Evolutionary conservation across 1,284 basidiomycete species (phyloP).

Genomic region (Trametes sp.): DNA sequence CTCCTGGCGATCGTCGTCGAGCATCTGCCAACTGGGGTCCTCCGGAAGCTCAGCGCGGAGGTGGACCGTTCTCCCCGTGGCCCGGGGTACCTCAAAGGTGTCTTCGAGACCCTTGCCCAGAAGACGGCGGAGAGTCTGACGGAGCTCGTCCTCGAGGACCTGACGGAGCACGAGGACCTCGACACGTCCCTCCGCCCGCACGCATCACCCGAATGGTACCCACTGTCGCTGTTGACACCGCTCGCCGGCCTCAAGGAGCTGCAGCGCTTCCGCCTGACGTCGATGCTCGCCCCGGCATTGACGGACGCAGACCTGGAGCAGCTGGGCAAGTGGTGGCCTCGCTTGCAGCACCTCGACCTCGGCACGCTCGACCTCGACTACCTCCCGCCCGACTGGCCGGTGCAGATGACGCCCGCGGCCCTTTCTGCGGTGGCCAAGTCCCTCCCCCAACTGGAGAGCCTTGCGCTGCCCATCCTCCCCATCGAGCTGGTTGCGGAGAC

Average conservation of each 20-base stretch:
- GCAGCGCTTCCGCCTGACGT: constrained; percentile 50
- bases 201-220: constrained; percentile 25
- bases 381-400: constrained; percentile 32
- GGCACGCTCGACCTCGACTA: constrained; percentile 42
- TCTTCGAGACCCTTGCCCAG: constrained; percentile 48
- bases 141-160: constrained; percentile 53
- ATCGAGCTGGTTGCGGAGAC: constrained; percentile 3
- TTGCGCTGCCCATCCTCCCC: constrained; percentile 48
- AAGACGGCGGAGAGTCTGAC: constrained; percentile 48
- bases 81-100: constrained; percentile 46
- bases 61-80: constrained; percentile 41
- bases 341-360: constrained; percentile 53
- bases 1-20: constrained; percentile 46
- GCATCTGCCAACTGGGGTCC: constrained; percentile 42
- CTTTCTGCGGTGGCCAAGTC: constrained; percentile 46
- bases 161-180: constrained; percentile 33
- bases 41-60: constrained; percentile 51
- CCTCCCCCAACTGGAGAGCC: constrained; percentile 45
- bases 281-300: constrained; percentile 48
- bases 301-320: constrained; percentile 50
- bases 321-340: constrained; percentile 48
- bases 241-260: constrained; percentile 46
- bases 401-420: constrained; percentile 46
- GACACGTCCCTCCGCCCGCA: constrained; percentile 15
- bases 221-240: constrained; percentile 39